Conservation (phyloP, 2,329 filamentous ascomycete species). For the Sporothrix phasma region DNA sequence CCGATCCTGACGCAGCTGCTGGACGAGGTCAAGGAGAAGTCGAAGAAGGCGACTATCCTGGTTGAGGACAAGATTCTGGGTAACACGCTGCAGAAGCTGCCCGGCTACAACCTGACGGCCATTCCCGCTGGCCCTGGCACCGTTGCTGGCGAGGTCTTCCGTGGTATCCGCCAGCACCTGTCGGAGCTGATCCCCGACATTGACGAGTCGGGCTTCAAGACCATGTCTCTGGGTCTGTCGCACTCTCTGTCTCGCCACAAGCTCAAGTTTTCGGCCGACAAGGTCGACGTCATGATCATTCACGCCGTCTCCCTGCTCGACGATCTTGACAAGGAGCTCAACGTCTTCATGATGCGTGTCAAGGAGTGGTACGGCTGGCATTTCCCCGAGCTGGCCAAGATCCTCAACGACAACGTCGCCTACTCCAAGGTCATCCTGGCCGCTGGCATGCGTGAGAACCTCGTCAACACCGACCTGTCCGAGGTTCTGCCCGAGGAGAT, state of each 20-base stretch:
- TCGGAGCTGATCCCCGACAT: constrained; percentile 85
- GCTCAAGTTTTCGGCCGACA: constrained; percentile 96
- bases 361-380: constrained; percentile 99
- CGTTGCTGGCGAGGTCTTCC: constrained; percentile 78
- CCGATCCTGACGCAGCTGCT: constrained; percentile 74
- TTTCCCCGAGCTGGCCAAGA: constrained; percentile 95
- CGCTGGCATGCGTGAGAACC: constrained; percentile 81
- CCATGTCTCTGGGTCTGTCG: constrained; percentile 91
- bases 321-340: constrained; percentile 96
- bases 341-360: constrained; percentile 96
- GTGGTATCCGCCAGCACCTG: constrained; percentile 85
- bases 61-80: constrained; percentile 91
- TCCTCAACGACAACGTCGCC: constrained; percentile 92
- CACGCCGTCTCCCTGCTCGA: constrained; percentile 91
- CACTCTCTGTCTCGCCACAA: constrained; percentile 96
- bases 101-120: constrained; percentile 73
- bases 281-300: constrained; percentile 99
- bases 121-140: constrained; percentile 73
- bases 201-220: constrained; percentile 73
- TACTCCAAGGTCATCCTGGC: constrained; percentile 81
- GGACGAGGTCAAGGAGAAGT: constrained; percentile 83
- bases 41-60: constrained; percentile 84
- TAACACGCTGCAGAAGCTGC: constrained; percentile 84
- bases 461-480: constrained; percentile 65
- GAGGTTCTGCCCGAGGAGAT: constrained; percentile 94